Percentiles rank a stretch among this genome's conserved stretches.
phyloP scores from a whole-genome alignment of 176 grass and related monocot genomes.

The Rhynchospora breviuscula region DNA sequence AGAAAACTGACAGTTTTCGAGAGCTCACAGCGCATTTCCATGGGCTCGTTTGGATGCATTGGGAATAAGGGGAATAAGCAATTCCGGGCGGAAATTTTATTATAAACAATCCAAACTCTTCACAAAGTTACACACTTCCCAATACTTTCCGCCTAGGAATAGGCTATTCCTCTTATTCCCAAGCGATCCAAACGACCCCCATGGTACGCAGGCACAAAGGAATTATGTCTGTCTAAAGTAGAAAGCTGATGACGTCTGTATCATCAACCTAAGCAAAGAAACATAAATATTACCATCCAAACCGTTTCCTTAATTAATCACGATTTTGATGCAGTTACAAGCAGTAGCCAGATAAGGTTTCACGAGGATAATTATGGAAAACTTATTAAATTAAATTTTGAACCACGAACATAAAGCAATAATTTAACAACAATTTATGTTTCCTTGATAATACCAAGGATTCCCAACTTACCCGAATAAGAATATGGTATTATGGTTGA shows the following conservation, averaged over 20 bases:
- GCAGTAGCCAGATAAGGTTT: neutral
- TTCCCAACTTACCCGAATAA: slow-evolving; percentile 5
- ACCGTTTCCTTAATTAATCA: neutral
- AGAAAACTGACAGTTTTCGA: slow-evolving; percentile 55
- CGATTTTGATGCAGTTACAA: slow-evolving; percentile 1
- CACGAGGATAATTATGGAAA: no score
- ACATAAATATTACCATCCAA: neutral
- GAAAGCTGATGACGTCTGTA: slow-evolving; percentile 63
- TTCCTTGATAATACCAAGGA: neutral
- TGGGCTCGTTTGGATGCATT: no score
- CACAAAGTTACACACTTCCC: slow-evolving; percentile 87
- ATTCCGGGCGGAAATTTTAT: no score
- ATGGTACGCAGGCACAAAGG: slow-evolving; percentile 79
- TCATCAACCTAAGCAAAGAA: slow-evolving; percentile 64
- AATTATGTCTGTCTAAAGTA: slow-evolving; percentile 80
- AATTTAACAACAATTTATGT: neutral
- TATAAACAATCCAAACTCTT: no score
- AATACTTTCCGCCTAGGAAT: no score
- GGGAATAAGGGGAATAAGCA: no score
- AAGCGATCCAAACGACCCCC: no score
- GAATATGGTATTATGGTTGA: no score
- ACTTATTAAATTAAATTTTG: slow-evolving; percentile 6
- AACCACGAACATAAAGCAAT: neutral
- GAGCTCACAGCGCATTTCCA: no score
- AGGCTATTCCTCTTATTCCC: no score